phyloP scores from a whole-genome alignment of 179 eudicot species.

The Heliamphora pulchella region DNA sequence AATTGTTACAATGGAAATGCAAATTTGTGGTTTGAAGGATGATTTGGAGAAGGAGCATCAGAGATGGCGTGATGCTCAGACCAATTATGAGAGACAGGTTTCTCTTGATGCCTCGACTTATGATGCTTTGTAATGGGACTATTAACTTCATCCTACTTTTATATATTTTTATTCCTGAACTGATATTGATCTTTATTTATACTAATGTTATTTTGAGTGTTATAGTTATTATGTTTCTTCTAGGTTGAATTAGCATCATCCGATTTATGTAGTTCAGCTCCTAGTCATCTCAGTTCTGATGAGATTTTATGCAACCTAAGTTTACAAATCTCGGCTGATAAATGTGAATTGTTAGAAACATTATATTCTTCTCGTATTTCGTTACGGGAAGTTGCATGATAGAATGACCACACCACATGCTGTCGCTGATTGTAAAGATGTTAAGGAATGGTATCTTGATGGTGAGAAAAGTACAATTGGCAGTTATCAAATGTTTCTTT shows the following conservation, averaged over 20 bases:
- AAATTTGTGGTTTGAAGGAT: conserved; percentile 52
- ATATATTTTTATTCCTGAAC: not conserved
- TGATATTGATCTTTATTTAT: not conserved
- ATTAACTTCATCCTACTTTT: not conserved
- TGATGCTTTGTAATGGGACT: not conserved
- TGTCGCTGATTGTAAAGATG: not conserved
- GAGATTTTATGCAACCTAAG: not conserved
- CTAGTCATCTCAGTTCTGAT: not conserved
- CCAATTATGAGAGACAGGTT: conserved; percentile 92
- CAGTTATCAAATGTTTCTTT: not conserved
- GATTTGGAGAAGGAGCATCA: conserved; percentile 74
- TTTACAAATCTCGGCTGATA: not conserved
- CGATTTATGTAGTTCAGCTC: not conserved
- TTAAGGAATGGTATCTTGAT: not conserved
- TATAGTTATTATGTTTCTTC: not conserved
- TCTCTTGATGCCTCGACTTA: not conserved
- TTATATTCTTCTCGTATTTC: not conserved
- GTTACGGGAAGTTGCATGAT: not conserved
- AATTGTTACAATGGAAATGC: conserved; percentile 46
- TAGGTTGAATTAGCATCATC: not conserved
- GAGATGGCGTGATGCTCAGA: conserved; percentile 59
- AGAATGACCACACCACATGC: not conserved
- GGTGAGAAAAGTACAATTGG: not conserved
- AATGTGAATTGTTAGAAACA: not conserved
- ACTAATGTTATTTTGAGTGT: not conserved